These are phyloP conservation scores for Cyclotella sp. DNA, from an alignment of 108 stramenopile species.

Conservation along the genomic window DNA sequence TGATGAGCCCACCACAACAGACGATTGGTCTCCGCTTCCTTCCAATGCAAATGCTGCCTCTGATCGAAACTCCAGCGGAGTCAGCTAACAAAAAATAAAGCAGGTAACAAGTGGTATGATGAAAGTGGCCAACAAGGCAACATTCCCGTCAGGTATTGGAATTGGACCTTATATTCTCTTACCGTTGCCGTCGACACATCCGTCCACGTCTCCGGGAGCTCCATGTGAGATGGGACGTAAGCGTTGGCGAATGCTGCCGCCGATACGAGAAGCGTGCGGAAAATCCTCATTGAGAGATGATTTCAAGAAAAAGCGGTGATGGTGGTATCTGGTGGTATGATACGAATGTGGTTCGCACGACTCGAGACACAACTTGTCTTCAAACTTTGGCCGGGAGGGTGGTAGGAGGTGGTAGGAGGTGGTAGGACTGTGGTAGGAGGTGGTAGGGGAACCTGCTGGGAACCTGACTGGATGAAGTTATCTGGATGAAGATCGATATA, in stretches of 20 bases:
- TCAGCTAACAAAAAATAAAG: conserved; percentile 16
- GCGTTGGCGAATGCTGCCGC: conserved; percentile 25
- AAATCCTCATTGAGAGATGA: conserved; percentile 36
- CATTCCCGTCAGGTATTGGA: neutral
- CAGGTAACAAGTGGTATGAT: neutral
- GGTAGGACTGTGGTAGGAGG: too few relatives aligned
- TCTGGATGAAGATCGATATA: too few relatives aligned
- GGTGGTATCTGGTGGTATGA: too few relatives aligned
- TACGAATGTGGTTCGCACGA: too few relatives aligned
- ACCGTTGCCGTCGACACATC: conserved; percentile 36
- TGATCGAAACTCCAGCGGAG: conserved; percentile 47
- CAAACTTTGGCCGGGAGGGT: too few relatives aligned
- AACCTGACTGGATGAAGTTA: too few relatives aligned
- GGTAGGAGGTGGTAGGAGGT: too few relatives aligned
- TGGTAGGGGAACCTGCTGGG: too few relatives aligned
- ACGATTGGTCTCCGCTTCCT: conserved; percentile 16
- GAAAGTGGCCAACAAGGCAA: neutral
- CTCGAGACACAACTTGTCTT: too few relatives aligned
- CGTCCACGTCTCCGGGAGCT: conserved; percentile 38
- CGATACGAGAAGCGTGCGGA: conserved; percentile 30
- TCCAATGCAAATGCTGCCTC: conserved; percentile 34
- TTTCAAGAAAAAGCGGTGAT: too few relatives aligned
- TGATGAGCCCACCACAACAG: conserved; percentile 30
- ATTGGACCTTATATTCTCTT: neutral
- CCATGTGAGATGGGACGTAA: conserved; percentile 52